Conservation (phyloP, 441 rosid genomes). For the Arabidopsis hybrid region DNA sequence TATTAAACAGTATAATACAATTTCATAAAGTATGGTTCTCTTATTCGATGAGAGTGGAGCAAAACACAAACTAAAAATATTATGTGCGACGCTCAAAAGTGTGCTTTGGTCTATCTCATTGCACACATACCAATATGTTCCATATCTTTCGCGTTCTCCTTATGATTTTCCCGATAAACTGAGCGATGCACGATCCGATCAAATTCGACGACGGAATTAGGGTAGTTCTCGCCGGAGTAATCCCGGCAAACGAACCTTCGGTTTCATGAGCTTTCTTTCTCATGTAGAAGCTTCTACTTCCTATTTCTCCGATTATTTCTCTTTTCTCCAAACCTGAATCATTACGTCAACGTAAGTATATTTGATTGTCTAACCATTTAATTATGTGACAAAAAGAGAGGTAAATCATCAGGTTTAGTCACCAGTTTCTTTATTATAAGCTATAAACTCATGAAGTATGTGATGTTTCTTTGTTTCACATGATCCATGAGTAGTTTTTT, state of each 20-base stretch:
- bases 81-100: constrained; percentile 29
- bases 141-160: constrained; percentile 67
- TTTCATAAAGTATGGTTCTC: neutral
- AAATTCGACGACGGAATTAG: constrained; percentile 45
- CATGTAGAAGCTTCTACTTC: constrained; percentile 81
- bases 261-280: constrained; percentile 52
- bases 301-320: constrained; percentile 67
- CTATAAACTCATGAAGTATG: constrained; percentile 5
- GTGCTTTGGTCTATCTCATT: constrained; percentile 39
- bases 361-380: too few species aligned
- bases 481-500: neutral
- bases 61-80: constrained; percentile 30
- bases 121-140: constrained; percentile 64
- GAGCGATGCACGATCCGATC: constrained; percentile 55
- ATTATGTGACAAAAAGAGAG: too few species aligned
- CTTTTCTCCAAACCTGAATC: constrained; percentile 71
- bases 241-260: constrained; percentile 22
- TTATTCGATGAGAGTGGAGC: constrained; percentile 1
- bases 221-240: constrained; percentile 24
- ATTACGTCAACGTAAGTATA: neutral
- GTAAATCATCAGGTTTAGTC: neutral
- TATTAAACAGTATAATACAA: constrained; percentile 6
- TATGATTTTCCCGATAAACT: constrained; percentile 54
- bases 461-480: constrained; percentile 10
- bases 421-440: neutral